phyloP scores from a whole-genome alignment of 345 rosid genomes.

The Rhodamnia rubescens region DNA sequence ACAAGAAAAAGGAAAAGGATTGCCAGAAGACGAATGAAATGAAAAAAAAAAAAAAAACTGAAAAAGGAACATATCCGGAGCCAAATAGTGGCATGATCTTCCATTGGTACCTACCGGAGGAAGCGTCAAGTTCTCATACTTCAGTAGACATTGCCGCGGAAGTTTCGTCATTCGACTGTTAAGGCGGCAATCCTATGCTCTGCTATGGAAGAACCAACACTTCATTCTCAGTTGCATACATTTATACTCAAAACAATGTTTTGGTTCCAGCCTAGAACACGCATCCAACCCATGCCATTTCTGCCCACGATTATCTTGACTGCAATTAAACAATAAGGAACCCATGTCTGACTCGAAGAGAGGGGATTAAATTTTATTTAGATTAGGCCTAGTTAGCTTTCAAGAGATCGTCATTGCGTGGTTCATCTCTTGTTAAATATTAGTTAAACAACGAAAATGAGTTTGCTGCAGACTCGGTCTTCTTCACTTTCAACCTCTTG shows the following conservation, averaged over 20 bases:
- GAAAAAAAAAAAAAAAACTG: not conserved
- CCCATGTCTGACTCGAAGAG: not conserved
- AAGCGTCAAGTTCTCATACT: conserved; percentile 24
- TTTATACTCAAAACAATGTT: not conserved
- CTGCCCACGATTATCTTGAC: not conserved
- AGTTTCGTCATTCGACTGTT: conserved; percentile 5
- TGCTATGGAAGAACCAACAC: not conserved
- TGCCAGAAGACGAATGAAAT: not conserved
- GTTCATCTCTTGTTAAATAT: not conserved
- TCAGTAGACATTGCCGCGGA: conserved; percentile 14
- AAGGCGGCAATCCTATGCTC: not conserved
- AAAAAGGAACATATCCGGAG: not conserved
- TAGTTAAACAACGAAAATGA: not conserved
- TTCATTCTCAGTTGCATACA: not conserved
- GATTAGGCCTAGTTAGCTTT: not conserved
- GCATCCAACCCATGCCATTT: not conserved
- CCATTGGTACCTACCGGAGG: conserved; percentile 17
- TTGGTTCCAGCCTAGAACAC: not conserved
- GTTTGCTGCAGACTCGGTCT: not conserved
- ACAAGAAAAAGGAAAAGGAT: not conserved
- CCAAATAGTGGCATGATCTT: not conserved
- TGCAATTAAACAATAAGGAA: not conserved
- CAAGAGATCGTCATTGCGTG: not conserved
- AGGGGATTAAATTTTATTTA: not conserved
- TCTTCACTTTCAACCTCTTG: not conserved